Conservation (phyloP, 305 asterid genomes). For the Ajuga reptans region DNA sequence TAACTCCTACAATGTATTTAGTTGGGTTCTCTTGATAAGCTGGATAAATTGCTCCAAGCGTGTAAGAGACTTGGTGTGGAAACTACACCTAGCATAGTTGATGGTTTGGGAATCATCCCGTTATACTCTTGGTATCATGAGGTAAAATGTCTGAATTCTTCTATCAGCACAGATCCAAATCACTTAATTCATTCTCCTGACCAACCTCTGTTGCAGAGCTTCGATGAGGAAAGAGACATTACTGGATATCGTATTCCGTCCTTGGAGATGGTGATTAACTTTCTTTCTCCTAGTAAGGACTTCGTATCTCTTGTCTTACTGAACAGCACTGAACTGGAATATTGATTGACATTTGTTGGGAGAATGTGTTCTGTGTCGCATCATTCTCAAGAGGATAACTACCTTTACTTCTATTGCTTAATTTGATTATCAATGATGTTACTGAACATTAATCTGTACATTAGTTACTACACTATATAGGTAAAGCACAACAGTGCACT, state of each 20-base stretch:
- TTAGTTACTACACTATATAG: not conserved
- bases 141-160: slow-evolving; percentile 34
- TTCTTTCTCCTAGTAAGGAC: slow-evolving; percentile 73
- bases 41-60: slow-evolving; percentile 53
- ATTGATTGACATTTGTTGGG: not conserved
- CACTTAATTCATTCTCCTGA: too few relatives aligned
- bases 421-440: not conserved
- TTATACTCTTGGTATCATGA: slow-evolving; percentile 84
- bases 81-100: slow-evolving; percentile 52
- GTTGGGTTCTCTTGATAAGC: slow-evolving; percentile 64
- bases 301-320: slow-evolving; percentile 31
- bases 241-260: slow-evolving; percentile 63
- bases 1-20: slow-evolving; percentile 19
- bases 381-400: not conserved
- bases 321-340: slow-evolving; percentile 17
- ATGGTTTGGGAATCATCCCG: slow-evolving; percentile 64
- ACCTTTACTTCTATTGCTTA: not conserved
- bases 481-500: not conserved
- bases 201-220: slow-evolving; percentile 44
- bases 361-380: not conserved
- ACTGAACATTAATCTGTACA: not conserved
- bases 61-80: slow-evolving; percentile 60
- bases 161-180: too few relatives aligned
- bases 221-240: slow-evolving; percentile 71
- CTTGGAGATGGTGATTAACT: slow-evolving; percentile 87